Base-by-base conservation (phyloP, 148 eudicot genomes). In the Spergularia bocconei region DNA sequence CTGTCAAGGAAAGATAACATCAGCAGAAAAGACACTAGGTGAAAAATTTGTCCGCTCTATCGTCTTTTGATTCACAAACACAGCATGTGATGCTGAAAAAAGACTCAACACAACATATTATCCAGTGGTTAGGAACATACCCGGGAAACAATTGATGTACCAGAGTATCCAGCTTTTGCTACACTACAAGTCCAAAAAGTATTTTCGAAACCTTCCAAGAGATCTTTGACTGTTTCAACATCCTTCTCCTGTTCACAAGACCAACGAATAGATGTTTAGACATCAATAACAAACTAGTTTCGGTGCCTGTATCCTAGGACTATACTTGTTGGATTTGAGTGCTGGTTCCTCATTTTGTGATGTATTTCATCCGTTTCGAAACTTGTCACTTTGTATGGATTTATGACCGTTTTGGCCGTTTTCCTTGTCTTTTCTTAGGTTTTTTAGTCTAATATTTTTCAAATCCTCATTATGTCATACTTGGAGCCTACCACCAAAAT, bases 151-250 rank as follows among this genome's bases (percentile, higher is more conserved):
- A 94, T 84, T 71, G 98, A 85, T 11, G 96, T 92, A 63, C 98
- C 97, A 81, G 98, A 88, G 78, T 94, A 94, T 64, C 97, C 98
- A 60, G 86, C 89, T 78, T 94, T 94, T 10, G 93, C 79, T 75
- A 82, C 76, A 76, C 98, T 92, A 77, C 98, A 94, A 7, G 96
- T 87, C 97, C 97, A 94, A 79, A 81, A 94, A 87, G 91, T 88
- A 79, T 85, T 84, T 39, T 84, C 87, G 70, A 88, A 94, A 71
- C 91, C 97, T 79, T 90, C 91, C 69, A 94, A 84, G 41, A 94
- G 88, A 86, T 88, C 82, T 74, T 82, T 86, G 68, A 94, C 83
- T 56, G 85, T 70, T 70, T 91, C 89, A 64, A 92, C 93, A 82
- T 94, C 93, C 78, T 90, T 90, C 82, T 92, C 97, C 98, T 94